Evolutionary conservation across 140 eudicot genomes (phyloP).

Genomic region (Flaveria floridana): DNA sequence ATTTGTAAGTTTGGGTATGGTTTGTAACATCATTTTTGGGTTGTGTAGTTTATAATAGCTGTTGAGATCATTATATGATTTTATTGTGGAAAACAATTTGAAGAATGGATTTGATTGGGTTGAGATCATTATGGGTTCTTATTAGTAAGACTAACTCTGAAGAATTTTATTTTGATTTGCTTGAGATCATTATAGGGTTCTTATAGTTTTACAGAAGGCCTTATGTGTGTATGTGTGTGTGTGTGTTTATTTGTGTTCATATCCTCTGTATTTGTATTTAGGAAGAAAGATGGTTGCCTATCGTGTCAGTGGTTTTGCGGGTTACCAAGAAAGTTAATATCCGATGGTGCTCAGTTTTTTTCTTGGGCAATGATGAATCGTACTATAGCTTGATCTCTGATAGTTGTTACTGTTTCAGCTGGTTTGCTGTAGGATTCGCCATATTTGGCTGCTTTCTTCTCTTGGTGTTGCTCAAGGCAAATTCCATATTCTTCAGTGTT

Average conservation of each 20-base stretch:
- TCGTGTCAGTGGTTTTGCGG: not conserved
- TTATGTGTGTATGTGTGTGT: not conserved
- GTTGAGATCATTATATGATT: too few relatives aligned
- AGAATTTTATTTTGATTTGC: not conserved
- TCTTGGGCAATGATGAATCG: slow-evolving; percentile 4
- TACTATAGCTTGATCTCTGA: slow-evolving; percentile 18
- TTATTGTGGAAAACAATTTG: too few relatives aligned
- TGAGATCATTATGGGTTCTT: not conserved
- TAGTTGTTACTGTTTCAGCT: slow-evolving; percentile 32
- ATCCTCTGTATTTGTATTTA: too few relatives aligned
- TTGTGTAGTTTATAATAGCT: too few relatives aligned
- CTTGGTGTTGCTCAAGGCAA: slow-evolving; percentile 9
- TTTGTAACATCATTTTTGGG: too few relatives aligned
- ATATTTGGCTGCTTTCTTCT: slow-evolving; percentile 8
- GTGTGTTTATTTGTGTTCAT: not conserved
- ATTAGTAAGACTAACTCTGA: not conserved
- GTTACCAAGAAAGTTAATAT: too few relatives aligned
- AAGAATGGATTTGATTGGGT: too few relatives aligned
- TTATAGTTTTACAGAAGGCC: not conserved
- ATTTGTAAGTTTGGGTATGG: too few relatives aligned
- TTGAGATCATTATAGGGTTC: not conserved
- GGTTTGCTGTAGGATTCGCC: slow-evolving; percentile 21
- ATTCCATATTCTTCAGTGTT: slow-evolving; percentile 8
- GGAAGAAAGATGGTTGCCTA: not conserved
- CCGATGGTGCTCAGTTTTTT: too few relatives aligned